Evolutionary conservation across 2,329 filamentous ascomycete species (phyloP), one percentile per base, ranked within the genome.

Genomic region (Fusarium sp.): DNA sequence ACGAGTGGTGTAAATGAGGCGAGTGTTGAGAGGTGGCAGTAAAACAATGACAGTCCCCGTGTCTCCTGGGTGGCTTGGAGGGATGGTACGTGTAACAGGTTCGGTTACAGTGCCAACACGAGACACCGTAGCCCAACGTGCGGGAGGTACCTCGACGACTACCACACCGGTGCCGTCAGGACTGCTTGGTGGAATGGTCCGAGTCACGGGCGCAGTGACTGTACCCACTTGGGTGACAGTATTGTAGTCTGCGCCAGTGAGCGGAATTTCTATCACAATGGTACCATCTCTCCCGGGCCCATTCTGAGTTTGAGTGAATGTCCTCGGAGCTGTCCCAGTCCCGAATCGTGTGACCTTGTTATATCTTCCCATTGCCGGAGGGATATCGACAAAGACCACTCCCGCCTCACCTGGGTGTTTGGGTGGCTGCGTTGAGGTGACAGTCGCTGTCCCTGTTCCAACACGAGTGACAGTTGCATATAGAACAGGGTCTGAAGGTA

Each of bases 391-490:
- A 10, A 47, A 59, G 2, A 67, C 46, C 1, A 50, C 52, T 9
- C 64, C 62, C 0, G 18, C 13, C 0, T 66, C 35, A 1, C 62
- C 62, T 4, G 53, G 29, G 4, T 41, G 12, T 4, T 12, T 22
- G 1, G 53, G 62, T 2, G 29, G 29, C 18, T 67, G 62, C 0
- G 64, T 67, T 2, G 20, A 60, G 0, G 62, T 66, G 2, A 60
- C 39, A 1, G 45, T 41, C 3, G 4, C 12, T 0, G 62, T 52
- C 4, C 62, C 64, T 1, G 62, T 66, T 0, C 64, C 53, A 11
- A 12, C 22, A 0, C 62, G 64, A 18, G 53, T 67, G 3, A 67
- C 8, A 5, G 64, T 67, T 7, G 12, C 46, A 27, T 67, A 67
- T 6, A 38, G 13, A 9, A 27, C 10, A 2, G 54, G 29, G 1